Percentiles rank a stretch among this genome's conserved stretches.
Conservation (phyloP, 306 rosid genomes). For the Quercus agrifolia region DNA sequence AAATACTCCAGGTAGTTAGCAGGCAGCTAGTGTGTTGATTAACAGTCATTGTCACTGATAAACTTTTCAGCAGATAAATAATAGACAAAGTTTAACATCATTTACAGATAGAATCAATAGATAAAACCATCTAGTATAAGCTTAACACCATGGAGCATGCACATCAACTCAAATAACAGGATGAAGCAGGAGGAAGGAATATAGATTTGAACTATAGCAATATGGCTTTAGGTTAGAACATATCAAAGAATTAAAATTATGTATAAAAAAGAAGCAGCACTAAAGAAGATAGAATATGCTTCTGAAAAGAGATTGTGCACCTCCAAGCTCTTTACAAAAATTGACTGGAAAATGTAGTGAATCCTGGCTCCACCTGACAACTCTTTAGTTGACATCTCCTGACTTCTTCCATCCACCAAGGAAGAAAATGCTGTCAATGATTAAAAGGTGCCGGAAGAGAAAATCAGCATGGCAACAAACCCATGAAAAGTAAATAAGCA, state of each 20-base stretch:
- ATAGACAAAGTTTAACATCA: neutral
- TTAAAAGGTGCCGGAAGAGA: neutral
- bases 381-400: slow-evolving; percentile 31
- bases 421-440: slow-evolving; percentile 33
- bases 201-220: neutral
- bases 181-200: neutral
- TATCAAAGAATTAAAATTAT: neutral
- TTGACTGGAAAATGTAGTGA: slow-evolving; percentile 44
- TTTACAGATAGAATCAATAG: neutral
- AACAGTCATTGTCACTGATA: neutral
- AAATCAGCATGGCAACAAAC: neutral
- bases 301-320: slow-evolving; percentile 4
- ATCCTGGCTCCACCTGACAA: slow-evolving; percentile 47
- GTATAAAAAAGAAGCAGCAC: neutral
- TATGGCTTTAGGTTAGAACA: neutral
- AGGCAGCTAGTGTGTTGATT: neutral
- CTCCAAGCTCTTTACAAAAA: slow-evolving; percentile 49
- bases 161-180: neutral
- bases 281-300: neutral
- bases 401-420: slow-evolving; percentile 40
- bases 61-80: neutral
- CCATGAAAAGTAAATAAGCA: neutral
- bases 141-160: slow-evolving; percentile 2
- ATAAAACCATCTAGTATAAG: neutral
- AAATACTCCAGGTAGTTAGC: slow-evolving; percentile 3